phyloP scores from a whole-genome alignment of 371 early-diverging fungal genomes.

The Mucor plumbeus region DNA sequence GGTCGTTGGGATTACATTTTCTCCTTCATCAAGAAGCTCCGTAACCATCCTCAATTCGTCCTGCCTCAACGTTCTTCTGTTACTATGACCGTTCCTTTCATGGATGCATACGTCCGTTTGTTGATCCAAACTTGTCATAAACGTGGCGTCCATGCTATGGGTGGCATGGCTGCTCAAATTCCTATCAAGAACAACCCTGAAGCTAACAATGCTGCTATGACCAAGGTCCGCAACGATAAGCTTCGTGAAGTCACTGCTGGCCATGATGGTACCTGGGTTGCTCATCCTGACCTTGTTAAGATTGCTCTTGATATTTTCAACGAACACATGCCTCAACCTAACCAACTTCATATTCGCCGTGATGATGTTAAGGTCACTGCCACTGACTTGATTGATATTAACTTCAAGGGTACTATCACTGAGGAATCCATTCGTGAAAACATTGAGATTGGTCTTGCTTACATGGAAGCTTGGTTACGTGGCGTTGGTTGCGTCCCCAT shows the following conservation, averaged over 20 bases:
- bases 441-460: constrained; percentile 88
- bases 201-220: constrained; percentile 91
- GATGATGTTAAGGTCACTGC: constrained; percentile 89
- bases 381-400: constrained; percentile 83
- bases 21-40: constrained; percentile 96
- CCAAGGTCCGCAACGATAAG: constrained; percentile 94
- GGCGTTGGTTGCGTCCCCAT: constrained; percentile 98
- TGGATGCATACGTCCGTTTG: constrained; percentile 91
- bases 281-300: constrained; percentile 94
- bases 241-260: constrained; percentile 93
- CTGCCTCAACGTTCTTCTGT: constrained; percentile 92
- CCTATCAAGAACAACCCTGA: constrained; percentile 91
- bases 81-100: constrained; percentile 94
- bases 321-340: constrained; percentile 94
- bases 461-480: constrained; percentile 97
- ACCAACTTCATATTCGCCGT: constrained; percentile 92
- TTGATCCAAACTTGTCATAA: constrained; percentile 97
- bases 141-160: constrained; percentile 98
- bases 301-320: constrained; percentile 90
- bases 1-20: constrained; percentile 99
- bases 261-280: constrained; percentile 98
- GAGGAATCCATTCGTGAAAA: constrained; percentile 91
- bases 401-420: constrained; percentile 83
- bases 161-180: constrained; percentile 98
- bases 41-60: constrained; percentile 81